These are phyloP conservation scores for Protomyces macrosporus DNA, from an alignment of 1,139 yeast species.

Conservation along the genomic window DNA sequence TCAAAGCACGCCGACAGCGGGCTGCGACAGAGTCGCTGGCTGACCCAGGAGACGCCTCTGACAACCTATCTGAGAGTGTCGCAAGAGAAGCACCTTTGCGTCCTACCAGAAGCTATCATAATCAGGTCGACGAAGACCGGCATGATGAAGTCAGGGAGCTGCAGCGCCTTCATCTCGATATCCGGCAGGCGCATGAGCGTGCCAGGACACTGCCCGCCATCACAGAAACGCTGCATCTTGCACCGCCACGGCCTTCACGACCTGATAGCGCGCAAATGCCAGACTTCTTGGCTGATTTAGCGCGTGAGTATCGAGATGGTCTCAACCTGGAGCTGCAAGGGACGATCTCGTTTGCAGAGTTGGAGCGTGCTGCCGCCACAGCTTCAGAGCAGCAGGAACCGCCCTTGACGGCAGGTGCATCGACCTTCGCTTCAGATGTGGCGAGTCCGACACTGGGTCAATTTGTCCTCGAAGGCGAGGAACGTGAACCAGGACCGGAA, in stretches of 20 bases:
- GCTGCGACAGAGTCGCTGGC: not conserved
- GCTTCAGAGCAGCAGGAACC: not conserved
- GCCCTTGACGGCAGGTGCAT: not conserved
- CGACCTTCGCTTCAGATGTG: too few relatives aligned
- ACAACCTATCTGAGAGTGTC: not conserved
- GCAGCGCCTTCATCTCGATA: not conserved
- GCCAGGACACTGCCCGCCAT: not conserved
- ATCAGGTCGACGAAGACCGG: not conserved
- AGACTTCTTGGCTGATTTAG: not conserved
- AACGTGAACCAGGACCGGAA: not conserved
- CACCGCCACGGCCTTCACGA: constrained; percentile 9
- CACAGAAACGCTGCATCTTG: not conserved
- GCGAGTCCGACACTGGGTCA: not conserved
- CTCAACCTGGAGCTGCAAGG: not conserved
- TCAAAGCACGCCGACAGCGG: not conserved
- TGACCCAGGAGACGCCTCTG: not conserved
- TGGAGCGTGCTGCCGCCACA: not conserved
- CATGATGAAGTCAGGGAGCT: not conserved
- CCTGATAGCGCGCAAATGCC: not conserved
- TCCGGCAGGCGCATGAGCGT: not conserved
- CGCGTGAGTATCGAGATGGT: not conserved
- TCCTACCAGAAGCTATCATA: not conserved
- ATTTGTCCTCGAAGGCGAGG: not conserved
- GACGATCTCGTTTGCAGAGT: not conserved
- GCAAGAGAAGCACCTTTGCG: not conserved